Percentiles rank a stretch among this genome's conserved stretches.
These are phyloP conservation scores for Podospora comata DNA, from an alignment of 495 filamentous ascomycete species.

Conservation along the genomic window DNA sequence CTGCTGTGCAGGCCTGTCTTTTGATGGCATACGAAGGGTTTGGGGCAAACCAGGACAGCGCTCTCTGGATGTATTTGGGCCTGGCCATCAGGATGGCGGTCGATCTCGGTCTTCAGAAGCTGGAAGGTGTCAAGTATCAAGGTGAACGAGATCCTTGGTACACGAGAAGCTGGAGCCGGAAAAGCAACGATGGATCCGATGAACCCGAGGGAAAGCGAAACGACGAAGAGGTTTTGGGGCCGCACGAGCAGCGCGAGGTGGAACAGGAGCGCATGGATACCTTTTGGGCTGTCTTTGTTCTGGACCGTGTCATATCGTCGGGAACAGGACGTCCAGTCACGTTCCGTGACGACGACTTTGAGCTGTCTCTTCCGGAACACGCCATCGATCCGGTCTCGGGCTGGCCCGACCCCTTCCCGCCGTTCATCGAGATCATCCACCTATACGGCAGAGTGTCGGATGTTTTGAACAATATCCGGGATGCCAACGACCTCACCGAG, in stretches of 20 bases:
- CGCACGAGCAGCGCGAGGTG: constrained; percentile 55
- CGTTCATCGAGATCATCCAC: constrained; percentile 76
- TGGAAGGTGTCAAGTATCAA: constrained; percentile 68
- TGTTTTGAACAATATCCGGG: constrained; percentile 75
- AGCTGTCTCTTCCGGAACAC: constrained; percentile 64
- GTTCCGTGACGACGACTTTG: constrained; percentile 75
- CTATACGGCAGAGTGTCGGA: constrained; percentile 80
- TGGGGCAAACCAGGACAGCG: constrained; percentile 79
- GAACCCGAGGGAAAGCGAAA: constrained; percentile 34
- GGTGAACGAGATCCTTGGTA: constrained; percentile 54
- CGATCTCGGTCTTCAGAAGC: constrained; percentile 76
- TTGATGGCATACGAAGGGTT: constrained; percentile 84
- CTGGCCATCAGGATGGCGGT: constrained; percentile 83
- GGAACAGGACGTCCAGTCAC: constrained; percentile 79
- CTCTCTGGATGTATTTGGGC: constrained; percentile 86
- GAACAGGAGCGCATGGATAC: constrained; percentile 76
- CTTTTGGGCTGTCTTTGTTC: constrained; percentile 82
- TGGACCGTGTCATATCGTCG: constrained; percentile 80
- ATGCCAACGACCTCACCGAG: constrained; percentile 67
- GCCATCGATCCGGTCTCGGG: constrained; percentile 57
- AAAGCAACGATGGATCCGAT: constrained; percentile 30
- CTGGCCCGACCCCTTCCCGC: constrained; percentile 74
- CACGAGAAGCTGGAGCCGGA: constrained; percentile 38
- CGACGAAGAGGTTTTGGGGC: constrained; percentile 42
- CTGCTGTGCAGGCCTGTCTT: constrained; percentile 74